Conservation (phyloP, 352 stramenopile genomes). For the Globisporangium nagaii region DNA sequence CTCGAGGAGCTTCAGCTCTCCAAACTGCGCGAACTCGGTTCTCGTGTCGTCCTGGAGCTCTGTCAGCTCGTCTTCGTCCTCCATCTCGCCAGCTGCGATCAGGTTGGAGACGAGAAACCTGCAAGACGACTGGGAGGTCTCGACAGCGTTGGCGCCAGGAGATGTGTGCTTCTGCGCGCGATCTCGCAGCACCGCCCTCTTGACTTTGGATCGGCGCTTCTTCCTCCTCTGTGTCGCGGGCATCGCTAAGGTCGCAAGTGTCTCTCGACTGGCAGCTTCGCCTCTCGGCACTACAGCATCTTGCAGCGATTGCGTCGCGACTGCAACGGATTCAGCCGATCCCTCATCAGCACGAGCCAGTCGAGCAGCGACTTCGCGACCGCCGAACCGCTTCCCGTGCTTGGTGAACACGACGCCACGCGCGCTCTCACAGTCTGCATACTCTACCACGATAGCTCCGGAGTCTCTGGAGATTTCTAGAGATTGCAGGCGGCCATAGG, state of each 20-base stretch:
- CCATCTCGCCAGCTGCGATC: slow-evolving; percentile 35
- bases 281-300: no score
- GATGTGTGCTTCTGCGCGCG: not conserved
- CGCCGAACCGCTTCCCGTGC: slow-evolving; percentile 30
- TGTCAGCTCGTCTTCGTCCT: slow-evolving; percentile 44
- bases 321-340: no score
- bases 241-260: no score
- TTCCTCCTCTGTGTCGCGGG: slow-evolving; percentile 10
- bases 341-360: not conserved
- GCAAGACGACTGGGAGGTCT: not conserved
- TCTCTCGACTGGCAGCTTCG: no score
- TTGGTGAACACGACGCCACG: slow-evolving; percentile 11
- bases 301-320: no score
- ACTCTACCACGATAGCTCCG: slow-evolving; percentile 15
- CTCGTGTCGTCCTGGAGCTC: slow-evolving; percentile 35
- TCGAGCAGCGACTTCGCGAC: slow-evolving; percentile 14
- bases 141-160: no score
- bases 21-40: slow-evolving; percentile 25
- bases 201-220: slow-evolving; percentile 33
- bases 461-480: slow-evolving; percentile 12
- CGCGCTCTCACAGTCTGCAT: slow-evolving; percentile 10
- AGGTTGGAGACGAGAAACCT: slow-evolving; percentile 27
- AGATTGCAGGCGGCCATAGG: not conserved
- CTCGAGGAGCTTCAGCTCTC: slow-evolving; percentile 12
- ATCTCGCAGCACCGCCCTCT: slow-evolving; percentile 14